Evolutionary conservation across 352 stramenopile species (phyloP).

Genomic region (Hyaloperonospora brassicae): DNA sequence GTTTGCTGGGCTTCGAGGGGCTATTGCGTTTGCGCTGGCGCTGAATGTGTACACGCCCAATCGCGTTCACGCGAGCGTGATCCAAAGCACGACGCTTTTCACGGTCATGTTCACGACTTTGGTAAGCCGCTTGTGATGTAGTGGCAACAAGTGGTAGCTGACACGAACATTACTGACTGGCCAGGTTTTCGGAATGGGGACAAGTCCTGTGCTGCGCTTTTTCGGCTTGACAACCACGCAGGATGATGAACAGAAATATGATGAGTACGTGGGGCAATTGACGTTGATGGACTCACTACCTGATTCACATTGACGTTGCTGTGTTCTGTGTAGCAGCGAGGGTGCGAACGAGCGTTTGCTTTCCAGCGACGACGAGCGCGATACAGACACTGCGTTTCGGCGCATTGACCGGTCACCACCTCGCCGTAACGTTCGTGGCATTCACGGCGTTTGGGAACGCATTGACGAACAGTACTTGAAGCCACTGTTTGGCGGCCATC

Average conservation of each 20-base stretch:
- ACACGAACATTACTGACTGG: neutral
- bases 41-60: slow-evolving; percentile 52
- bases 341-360: slow-evolving; percentile 49
- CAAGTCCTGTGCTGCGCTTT: slow-evolving; percentile 41
- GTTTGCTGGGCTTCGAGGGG: slow-evolving; percentile 89
- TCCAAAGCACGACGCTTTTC: slow-evolving; percentile 58
- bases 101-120: slow-evolving; percentile 58
- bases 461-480: slow-evolving; percentile 64
- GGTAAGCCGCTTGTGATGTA: neutral
- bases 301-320: slow-evolving; percentile 3
- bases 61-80: slow-evolving; percentile 41
- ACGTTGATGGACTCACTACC: neutral
- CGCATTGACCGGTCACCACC: slow-evolving; percentile 24
- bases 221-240: slow-evolving; percentile 41
- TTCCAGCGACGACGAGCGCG: slow-evolving; percentile 43
- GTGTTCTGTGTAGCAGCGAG: slow-evolving; percentile 17
- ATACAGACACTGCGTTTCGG: slow-evolving; percentile 40
- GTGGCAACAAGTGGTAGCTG: neutral
- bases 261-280: slow-evolving; percentile 37
- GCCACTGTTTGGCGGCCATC: slow-evolving; percentile 52
- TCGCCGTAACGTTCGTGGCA: slow-evolving; percentile 35
- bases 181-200: slow-evolving; percentile 42
- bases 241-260: slow-evolving; percentile 30
- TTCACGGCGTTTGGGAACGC: slow-evolving; percentile 37
- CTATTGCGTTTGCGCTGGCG: slow-evolving; percentile 88